Evolutionary conservation across 2,329 filamentous ascomycete genomes (phyloP).

Genomic region (Blastomyces silverae): DNA sequence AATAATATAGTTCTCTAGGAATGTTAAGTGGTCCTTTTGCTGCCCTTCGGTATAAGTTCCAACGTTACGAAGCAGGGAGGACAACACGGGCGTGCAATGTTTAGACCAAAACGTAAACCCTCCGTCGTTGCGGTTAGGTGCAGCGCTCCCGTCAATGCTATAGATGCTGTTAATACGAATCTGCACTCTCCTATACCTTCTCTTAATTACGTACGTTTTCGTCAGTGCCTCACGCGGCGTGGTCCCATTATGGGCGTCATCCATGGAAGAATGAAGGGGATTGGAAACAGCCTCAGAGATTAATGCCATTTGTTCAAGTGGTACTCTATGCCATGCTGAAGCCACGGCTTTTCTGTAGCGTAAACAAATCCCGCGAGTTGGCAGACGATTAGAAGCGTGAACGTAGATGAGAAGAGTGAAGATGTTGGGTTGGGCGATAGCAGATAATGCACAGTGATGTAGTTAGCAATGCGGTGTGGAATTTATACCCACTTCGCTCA

Average conservation of each 20-base stretch:
- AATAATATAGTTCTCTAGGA: neutral
- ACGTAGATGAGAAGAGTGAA: neutral
- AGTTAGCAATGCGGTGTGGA: too few relatives aligned
- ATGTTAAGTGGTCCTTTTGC: neutral
- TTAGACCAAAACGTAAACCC: slow-evolving; percentile 6
- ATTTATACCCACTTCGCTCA: too few relatives aligned
- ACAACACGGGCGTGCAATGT: slow-evolving; percentile 5
- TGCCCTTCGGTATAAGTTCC: neutral
- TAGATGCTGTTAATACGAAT: neutral
- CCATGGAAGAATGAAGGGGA: neutral
- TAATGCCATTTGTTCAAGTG: neutral
- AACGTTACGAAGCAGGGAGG: slow-evolving; percentile 8
- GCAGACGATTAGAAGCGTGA: neutral
- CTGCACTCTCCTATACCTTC: neutral
- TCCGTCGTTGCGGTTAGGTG: neutral
- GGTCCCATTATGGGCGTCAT: neutral
- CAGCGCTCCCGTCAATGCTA: neutral
- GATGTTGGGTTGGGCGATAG: neutral
- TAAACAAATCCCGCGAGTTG: neutral
- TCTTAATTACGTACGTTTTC: neutral
- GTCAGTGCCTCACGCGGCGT: neutral
- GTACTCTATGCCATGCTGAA: neutral
- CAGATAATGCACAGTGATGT: neutral
- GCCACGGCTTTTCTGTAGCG: neutral
- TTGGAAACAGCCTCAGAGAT: neutral